Conservation (phyloP, 495 filamentous ascomycete genomes). For the Bathelium albidoporum region DNA sequence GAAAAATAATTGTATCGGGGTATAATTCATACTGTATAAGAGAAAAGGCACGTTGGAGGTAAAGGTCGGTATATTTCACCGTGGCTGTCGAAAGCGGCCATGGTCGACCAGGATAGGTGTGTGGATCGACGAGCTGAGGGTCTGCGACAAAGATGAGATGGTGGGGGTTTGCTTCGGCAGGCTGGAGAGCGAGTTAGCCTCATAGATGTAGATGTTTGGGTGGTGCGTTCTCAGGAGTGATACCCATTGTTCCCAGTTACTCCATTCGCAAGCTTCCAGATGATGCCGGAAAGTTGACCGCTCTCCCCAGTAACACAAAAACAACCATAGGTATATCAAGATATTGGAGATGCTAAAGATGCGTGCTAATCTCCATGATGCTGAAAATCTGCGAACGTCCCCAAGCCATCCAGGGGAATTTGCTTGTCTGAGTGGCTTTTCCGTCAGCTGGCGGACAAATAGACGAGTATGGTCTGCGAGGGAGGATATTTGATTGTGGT, state of each 20-base stretch:
- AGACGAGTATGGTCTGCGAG: background rate
- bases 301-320: slow-evolving; percentile 80
- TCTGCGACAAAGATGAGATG: slow-evolving; percentile 84
- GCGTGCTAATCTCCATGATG: slow-evolving; percentile 1
- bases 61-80: slow-evolving; percentile 75
- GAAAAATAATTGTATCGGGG: slow-evolving; percentile 77
- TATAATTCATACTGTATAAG: slow-evolving; percentile 56
- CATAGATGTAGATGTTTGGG: background rate
- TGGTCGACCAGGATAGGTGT: slow-evolving; percentile 89
- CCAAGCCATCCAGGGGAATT: background rate
- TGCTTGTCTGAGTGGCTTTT: background rate
- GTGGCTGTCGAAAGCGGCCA: slow-evolving; percentile 78
- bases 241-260: slow-evolving; percentile 88
- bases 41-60: slow-evolving; percentile 68
- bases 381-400: background rate
- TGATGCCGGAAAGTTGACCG: slow-evolving; percentile 58
- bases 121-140: slow-evolving; percentile 94
- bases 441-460: background rate
- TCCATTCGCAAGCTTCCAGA: slow-evolving; percentile 68
- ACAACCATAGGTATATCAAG: slow-evolving; percentile 62
- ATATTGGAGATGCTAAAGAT: slow-evolving; percentile 32
- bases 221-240: slow-evolving; percentile 24
- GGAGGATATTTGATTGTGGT: background rate
- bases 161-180: slow-evolving; percentile 65
- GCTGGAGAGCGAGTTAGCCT: slow-evolving; percentile 39